Percentiles rank a stretch among this genome's conserved stretches.
phyloP scores from a whole-genome alignment of 2,329 filamentous ascomycete species.

The Cercospora citrullina region DNA sequence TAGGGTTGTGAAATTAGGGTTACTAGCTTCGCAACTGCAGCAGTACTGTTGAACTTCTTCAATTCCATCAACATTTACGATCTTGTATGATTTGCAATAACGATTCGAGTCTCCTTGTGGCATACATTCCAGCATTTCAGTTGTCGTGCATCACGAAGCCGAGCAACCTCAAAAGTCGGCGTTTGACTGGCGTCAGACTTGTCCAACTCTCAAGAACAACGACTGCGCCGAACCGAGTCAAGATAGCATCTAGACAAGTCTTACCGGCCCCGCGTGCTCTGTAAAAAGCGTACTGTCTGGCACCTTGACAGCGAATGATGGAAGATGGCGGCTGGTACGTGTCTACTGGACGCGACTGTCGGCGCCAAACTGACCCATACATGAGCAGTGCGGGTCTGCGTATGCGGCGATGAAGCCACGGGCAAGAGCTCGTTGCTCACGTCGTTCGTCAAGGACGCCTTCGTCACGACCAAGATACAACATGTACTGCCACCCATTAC shows the following conservation, averaged over 20 bases:
- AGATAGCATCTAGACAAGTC: background rate
- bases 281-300: background rate
- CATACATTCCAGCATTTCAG: background rate
- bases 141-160: background rate
- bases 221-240: background rate
- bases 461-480: slow-evolving; percentile 93
- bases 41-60: background rate
- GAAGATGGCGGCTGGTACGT: slow-evolving; percentile 50
- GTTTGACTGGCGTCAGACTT: background rate
- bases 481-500: slow-evolving; percentile 92
- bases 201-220: background rate
- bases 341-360: slow-evolving; percentile 53
- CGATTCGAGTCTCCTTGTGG: background rate
- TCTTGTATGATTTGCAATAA: background rate
- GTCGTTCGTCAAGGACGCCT: slow-evolving; percentile 94
- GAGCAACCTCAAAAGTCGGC: background rate
- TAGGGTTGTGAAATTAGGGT: slow-evolving; percentile 37
- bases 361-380: slow-evolving; percentile 12
- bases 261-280: background rate
- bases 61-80: background rate
- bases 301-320: slow-evolving; percentile 8
- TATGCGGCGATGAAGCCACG: slow-evolving; percentile 95
- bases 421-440: slow-evolving; percentile 73
- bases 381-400: slow-evolving; percentile 77
- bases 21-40: slow-evolving; percentile 29